Percentiles rank a stretch among this genome's conserved stretches.
Conservation (phyloP, 129 eudicot genomes). For the Lactuca sativa region DNA sequence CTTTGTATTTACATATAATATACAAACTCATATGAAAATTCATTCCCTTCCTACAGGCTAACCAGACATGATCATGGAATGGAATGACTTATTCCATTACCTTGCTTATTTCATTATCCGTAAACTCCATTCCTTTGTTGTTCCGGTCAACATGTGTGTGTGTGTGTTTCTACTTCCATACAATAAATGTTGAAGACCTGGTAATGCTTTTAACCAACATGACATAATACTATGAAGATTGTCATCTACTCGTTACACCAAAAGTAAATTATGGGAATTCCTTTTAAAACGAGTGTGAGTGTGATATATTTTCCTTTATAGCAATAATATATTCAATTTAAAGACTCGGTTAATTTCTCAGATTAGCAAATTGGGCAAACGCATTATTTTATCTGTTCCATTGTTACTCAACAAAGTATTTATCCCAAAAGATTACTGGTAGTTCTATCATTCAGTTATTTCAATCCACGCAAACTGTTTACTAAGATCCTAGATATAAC, state of each 20-base stretch:
- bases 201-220: neutral
- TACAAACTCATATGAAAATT: no score
- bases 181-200: neutral
- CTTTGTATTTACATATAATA: no score
- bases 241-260: slow-evolving; percentile 1
- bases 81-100: no score
- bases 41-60: no score
- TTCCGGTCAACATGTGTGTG: no score
- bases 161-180: neutral
- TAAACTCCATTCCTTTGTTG: no score
- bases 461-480: slow-evolving; percentile 13
- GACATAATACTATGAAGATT: neutral
- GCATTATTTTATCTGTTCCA: slow-evolving; percentile 1
- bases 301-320: neutral
- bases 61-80: no score
- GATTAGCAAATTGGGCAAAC: slow-evolving; percentile 7
- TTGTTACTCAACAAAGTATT: slow-evolving; percentile 10
- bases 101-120: no score
- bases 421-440: slow-evolving; percentile 9
- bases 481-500: neutral
- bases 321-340: neutral
- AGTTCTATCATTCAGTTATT: slow-evolving; percentile 11
- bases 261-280: slow-evolving; percentile 1
- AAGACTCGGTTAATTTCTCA: neutral
- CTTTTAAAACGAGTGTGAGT: slow-evolving; percentile 6